A percentile compares a stretch with the other conserved stretches of the same genome.
Conservation (phyloP, 176 grass and related monocot genomes). For the Avena insularis region DNA sequence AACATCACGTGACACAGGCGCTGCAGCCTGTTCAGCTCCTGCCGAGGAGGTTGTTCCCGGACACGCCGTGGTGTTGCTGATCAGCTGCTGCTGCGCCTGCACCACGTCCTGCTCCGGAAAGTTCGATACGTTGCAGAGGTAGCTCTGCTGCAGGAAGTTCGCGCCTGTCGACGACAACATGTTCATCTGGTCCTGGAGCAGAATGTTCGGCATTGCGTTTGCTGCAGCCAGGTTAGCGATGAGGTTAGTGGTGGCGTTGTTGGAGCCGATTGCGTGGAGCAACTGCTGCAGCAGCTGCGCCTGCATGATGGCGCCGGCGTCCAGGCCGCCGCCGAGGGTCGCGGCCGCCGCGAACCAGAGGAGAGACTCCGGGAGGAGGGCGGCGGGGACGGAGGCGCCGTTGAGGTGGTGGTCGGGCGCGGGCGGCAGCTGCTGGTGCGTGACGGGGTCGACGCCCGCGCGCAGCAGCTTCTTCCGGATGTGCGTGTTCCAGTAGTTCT, state of each 20-base stretch:
- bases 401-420: not conserved
- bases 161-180: not conserved
- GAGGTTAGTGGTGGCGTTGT: not conserved
- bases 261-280: conserved; percentile 27
- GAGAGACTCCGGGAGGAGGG: not conserved
- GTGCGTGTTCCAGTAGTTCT: conserved; percentile 77
- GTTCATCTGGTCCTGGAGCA: conserved; percentile 36
- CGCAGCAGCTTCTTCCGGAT: conserved; percentile 71
- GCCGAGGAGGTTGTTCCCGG: not conserved
- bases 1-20: not conserved
- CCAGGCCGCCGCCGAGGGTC: conserved; percentile 32
- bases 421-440: conserved; percentile 49
- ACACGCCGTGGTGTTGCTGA: not conserved
- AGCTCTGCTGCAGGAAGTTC: not conserved
- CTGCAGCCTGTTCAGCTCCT: not conserved
- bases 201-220: conserved; percentile 10
- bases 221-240: not conserved
- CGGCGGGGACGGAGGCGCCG: not conserved
- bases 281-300: conserved; percentile 49
- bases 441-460: conserved; percentile 74
- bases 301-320: conserved; percentile 23
- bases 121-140: not conserved
- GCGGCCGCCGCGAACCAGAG: conserved; percentile 14
- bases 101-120: not conserved
- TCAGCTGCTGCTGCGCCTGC: not conserved